Percentiles rank a stretch among this genome's conserved stretches.
Conservation (phyloP, 2,329 filamentous ascomycete genomes). For the Aspergillus novofumigatus region DNA sequence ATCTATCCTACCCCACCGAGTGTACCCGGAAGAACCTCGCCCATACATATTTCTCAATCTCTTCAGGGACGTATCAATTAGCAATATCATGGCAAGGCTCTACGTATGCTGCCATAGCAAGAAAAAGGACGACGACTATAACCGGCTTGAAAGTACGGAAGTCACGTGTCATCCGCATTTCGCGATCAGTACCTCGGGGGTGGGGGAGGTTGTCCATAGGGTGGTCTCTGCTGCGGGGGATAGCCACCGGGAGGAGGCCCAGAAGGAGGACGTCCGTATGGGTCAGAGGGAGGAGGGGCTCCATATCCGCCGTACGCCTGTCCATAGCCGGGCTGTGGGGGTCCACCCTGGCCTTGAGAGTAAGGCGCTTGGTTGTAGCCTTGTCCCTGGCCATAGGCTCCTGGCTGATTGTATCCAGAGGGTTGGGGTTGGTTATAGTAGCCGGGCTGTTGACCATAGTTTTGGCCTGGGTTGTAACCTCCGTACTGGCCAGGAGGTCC, state of each 20-base stretch:
- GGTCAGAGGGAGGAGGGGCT: conserved; percentile 9
- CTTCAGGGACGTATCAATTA: not conserved
- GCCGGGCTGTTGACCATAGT: conserved; percentile 17
- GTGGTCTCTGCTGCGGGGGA: conserved; percentile 13
- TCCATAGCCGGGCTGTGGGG: conserved; percentile 17
- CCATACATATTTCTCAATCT: not conserved
- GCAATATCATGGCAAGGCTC: not conserved
- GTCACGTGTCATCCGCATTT: not conserved
- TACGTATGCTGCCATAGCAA: not conserved
- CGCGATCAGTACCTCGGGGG: conserved; percentile 23
- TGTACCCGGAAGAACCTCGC: not conserved
- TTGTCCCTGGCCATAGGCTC: conserved; percentile 11
- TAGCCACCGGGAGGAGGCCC: conserved; percentile 11
- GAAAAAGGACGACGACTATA: not conserved
- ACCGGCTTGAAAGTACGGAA: not conserved
- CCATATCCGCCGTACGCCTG: conserved; percentile 23
- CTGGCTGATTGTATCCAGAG: conserved; percentile 19
- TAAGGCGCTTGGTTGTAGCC: conserved; percentile 8
- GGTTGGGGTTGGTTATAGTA: conserved; percentile 20
- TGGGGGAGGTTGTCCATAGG: conserved; percentile 19
- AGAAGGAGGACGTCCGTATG: conserved; percentile 10
- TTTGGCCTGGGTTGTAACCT: conserved; percentile 16
- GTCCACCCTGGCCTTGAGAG: conserved; percentile 6
- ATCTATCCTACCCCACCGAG: not conserved
- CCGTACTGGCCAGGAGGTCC: conserved; percentile 36